Percentiles rank a stretch among this genome's conserved stretches.
phyloP scores from a whole-genome alignment of 345 rosid species.

The Syzygium grande region DNA sequence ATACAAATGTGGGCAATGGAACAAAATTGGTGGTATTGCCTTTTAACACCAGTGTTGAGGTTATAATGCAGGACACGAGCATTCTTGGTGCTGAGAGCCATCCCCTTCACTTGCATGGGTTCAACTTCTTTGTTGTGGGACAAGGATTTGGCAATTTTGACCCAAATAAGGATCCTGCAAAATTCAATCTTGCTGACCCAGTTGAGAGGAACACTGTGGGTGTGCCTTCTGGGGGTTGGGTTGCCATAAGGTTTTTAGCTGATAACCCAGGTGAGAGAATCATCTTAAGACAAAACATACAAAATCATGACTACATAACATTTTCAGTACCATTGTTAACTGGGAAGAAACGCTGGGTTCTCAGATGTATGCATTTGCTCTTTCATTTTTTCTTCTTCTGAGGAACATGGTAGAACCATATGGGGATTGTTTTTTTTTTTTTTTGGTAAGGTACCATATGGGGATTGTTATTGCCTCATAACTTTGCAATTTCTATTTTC shows the following conservation, averaged over 20 bases:
- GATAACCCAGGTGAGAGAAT: conserved; percentile 55
- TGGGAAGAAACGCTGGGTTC: no score
- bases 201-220: conserved; percentile 56
- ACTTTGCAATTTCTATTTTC: not conserved
- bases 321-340: no score
- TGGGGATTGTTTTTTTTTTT: not conserved
- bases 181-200: conserved; percentile 46
- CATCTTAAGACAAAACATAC: not conserved
- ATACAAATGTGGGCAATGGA: conserved; percentile 49
- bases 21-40: conserved; percentile 52
- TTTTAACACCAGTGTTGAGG: conserved; percentile 48
- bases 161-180: conserved; percentile 35
- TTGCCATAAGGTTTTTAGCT: conserved; percentile 60
- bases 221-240: conserved; percentile 64
- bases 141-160: conserved; percentile 64
- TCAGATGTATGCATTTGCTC: not conserved
- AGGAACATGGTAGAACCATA: not conserved
- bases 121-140: conserved; percentile 62
- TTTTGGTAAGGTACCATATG: no score
- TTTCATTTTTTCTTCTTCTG: not conserved
- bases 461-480: not conserved
- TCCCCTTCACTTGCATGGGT: conserved; percentile 66
- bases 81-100: conserved; percentile 70
- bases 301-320: not conserved
- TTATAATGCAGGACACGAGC: conserved; percentile 64